Evolutionary conservation across 371 early-diverging fungal species (phyloP).

Genomic region (Blyttiomyces sp.): DNA sequence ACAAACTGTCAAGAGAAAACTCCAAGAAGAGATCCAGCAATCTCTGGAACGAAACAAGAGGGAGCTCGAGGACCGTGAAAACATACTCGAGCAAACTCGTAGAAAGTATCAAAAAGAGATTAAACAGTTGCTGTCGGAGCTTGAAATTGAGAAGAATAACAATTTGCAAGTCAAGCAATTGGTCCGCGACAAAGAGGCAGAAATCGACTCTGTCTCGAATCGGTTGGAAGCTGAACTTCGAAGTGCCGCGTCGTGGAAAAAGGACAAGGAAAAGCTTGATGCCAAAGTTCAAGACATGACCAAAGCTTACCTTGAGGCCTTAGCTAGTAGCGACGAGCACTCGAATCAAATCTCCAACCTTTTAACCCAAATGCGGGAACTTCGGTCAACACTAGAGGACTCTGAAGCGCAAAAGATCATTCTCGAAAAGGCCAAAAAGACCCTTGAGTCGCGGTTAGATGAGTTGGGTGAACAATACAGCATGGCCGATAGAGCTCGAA

Average conservation of each 20-base stretch:
- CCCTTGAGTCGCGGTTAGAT: constrained; percentile 67
- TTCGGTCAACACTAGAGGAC: constrained; percentile 58
- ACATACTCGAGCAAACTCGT: constrained; percentile 49
- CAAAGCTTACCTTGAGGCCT: constrained; percentile 45
- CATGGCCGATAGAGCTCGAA: constrained; percentile 55
- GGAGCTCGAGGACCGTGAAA: constrained; percentile 70
- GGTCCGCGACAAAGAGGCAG: constrained; percentile 53
- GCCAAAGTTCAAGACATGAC: constrained; percentile 55
- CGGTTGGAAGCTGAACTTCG: constrained; percentile 57
- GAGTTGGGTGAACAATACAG: constrained; percentile 69
- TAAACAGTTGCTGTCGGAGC: constrained; percentile 65
- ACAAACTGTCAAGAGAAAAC: constrained; percentile 56
- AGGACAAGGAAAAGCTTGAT: constrained; percentile 68
- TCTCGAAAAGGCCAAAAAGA: constrained; percentile 64
- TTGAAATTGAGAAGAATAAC: constrained; percentile 68
- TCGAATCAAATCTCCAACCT: constrained; percentile 48
- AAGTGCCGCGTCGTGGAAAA: constrained; percentile 50
- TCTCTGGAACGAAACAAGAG: constrained; percentile 63
- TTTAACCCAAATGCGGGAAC: constrained; percentile 50
- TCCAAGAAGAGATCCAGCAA: constrained; percentile 69
- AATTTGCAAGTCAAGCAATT: constrained; percentile 61
- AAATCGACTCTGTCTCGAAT: constrained; percentile 50
- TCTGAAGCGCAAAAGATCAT: constrained; percentile 54
- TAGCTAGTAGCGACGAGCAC: constrained; percentile 50
- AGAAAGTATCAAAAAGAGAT: constrained; percentile 76